Evolutionary conservation across 1,284 basidiomycete genomes (phyloP).

Genomic region (Cryptococcus jaspeensis): DNA sequence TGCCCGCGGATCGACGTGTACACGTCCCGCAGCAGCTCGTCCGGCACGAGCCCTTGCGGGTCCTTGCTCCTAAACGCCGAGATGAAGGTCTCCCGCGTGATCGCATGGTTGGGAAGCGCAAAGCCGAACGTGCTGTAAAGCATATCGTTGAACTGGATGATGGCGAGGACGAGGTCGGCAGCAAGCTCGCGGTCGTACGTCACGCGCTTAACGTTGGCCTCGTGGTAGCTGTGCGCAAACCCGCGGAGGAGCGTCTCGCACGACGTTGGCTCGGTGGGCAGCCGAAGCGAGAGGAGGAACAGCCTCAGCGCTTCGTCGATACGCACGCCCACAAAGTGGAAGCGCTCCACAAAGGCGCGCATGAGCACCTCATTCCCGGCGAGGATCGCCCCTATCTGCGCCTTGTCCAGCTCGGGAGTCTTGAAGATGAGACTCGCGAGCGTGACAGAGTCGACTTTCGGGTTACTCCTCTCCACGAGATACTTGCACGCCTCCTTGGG

Average conservation of each 20-base stretch:
- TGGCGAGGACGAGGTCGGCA: conserved; percentile 72
- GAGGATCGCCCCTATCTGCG: conserved; percentile 79
- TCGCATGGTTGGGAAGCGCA: conserved; percentile 62
- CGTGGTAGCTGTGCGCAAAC: conserved; percentile 85
- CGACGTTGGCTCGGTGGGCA: conserved; percentile 64
- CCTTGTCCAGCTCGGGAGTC: conserved; percentile 77
- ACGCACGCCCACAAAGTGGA: conserved; percentile 75
- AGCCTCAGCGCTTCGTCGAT: conserved; percentile 86
- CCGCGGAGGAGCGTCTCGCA: conserved; percentile 64
- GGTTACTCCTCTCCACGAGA: conserved; percentile 57
- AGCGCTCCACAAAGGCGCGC: conserved; percentile 79
- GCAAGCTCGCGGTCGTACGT: conserved; percentile 77
- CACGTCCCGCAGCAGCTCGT: conserved; percentile 70
- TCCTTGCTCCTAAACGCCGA: conserved; percentile 75
- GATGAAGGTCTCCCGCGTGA: conserved; percentile 72
- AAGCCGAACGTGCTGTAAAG: conserved; percentile 55
- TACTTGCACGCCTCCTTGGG: conserved; percentile 68
- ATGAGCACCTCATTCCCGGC: conserved; percentile 70
- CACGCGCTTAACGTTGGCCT: conserved; percentile 75
- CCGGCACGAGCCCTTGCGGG: conserved; percentile 64
- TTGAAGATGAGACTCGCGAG: conserved; percentile 82
- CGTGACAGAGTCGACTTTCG: conserved; percentile 62
- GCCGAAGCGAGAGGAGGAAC: conserved; percentile 76
- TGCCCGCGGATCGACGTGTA: conserved; percentile 72
- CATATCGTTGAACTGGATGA: conserved; percentile 63